Evolutionary conservation across 306 rosid genomes (phyloP).

Genomic region (Lablab purpureus): DNA sequence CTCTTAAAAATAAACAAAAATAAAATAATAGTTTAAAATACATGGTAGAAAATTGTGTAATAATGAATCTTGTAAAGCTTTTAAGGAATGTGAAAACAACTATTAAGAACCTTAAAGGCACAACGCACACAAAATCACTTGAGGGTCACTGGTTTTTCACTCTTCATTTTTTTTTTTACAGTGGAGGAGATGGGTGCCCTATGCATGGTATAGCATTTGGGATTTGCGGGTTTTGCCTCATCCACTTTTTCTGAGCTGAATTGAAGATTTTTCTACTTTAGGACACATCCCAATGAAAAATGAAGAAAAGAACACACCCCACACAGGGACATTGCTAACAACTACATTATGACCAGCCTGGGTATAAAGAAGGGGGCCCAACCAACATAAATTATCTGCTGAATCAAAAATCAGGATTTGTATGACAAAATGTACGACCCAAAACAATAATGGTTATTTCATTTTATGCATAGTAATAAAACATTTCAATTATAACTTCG

Average conservation of each 20-base stretch:
- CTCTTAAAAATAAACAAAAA: not conserved
- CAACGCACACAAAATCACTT: not conserved
- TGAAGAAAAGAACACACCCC: not conserved
- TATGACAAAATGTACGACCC: not conserved
- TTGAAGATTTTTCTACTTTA: not conserved
- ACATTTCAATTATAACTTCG: not conserved
- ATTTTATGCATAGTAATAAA: not conserved
- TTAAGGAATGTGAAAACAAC: not conserved
- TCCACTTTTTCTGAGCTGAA: not conserved
- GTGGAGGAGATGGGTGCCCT: too few species aligned
- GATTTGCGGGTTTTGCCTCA: conserved; percentile 6
- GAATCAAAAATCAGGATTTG: not conserved
- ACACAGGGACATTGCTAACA: not conserved
- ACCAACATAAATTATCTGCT: conserved; percentile 14
- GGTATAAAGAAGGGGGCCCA: conserved; percentile 11
- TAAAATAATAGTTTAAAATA: not conserved
- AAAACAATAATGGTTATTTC: not conserved
- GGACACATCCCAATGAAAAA: conserved; percentile 2
- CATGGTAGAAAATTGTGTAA: conserved; percentile 1
- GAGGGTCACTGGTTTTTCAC: not conserved
- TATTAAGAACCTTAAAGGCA: not conserved
- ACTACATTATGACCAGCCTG: not conserved
- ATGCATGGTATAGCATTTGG: not conserved
- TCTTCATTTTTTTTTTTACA: not conserved
- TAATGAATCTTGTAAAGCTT: not conserved